phyloP scores from a whole-genome alignment of 1,284 basidiomycete species.

The Trametes pubescens region DNA sequence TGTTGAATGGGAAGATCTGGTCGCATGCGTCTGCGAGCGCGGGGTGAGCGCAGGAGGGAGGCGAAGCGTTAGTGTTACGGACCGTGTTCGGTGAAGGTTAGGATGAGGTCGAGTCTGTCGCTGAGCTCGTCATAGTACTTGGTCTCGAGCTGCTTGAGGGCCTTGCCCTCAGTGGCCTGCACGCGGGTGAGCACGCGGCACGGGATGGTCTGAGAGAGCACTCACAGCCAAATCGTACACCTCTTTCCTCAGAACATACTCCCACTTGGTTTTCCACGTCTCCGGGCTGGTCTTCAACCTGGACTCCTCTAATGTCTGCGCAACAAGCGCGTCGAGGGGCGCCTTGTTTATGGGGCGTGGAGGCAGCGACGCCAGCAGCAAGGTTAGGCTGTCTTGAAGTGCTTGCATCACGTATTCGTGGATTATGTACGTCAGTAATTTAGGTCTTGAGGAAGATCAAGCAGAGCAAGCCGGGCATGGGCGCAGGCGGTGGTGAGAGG shows the following conservation, averaged over 20 bases:
- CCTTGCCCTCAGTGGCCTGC: slow-evolving; percentile 70
- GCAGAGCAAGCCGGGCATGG: background rate
- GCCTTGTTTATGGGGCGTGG: slow-evolving; percentile 54
- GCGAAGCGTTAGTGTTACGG: slow-evolving; percentile 36
- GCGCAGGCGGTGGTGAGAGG: background rate
- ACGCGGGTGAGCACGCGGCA: background rate
- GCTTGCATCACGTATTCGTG: slow-evolving; percentile 35
- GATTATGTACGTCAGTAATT: background rate
- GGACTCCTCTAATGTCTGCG: slow-evolving; percentile 52
- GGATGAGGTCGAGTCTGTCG: slow-evolving; percentile 71
- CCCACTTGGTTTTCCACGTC: slow-evolving; percentile 74
- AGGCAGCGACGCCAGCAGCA: slow-evolving; percentile 61
- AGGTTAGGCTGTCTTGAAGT: slow-evolving; percentile 34
- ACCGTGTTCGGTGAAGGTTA: slow-evolving; percentile 80
- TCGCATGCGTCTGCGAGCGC: slow-evolving; percentile 59
- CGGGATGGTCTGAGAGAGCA: slow-evolving; percentile 23
- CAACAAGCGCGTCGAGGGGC: slow-evolving; percentile 58
- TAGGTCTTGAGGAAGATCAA: background rate
- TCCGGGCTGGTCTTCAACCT: slow-evolving; percentile 55
- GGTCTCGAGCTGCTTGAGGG: slow-evolving; percentile 53
- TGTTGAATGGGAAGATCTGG: slow-evolving; percentile 60
- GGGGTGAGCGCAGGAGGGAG: slow-evolving; percentile 20
- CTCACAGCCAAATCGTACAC: slow-evolving; percentile 74
- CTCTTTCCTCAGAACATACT: slow-evolving; percentile 71
- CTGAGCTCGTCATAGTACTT: slow-evolving; percentile 69